These are phyloP conservation scores for Aphanomyces stellatus DNA, from an alignment of 352 stramenopile genomes.

Conservation along the genomic window DNA sequence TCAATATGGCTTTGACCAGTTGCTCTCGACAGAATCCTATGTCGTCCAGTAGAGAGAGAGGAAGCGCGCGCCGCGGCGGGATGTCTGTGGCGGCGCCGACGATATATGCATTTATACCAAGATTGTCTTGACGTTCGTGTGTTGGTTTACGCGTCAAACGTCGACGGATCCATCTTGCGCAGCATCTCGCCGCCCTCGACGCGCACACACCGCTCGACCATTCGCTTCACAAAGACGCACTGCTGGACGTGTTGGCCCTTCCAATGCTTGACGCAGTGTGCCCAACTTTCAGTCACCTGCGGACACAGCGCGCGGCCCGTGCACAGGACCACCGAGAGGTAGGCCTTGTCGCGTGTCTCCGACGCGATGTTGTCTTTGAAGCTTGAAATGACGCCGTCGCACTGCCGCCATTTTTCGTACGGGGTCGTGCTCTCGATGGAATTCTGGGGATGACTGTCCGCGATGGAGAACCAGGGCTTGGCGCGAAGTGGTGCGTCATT, in stretches of 20 bases:
- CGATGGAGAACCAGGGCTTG: background rate
- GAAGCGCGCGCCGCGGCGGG: too few species aligned
- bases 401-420: constrained; percentile 11
- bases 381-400: background rate
- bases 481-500: background rate
- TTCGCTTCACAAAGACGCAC: constrained; percentile 40
- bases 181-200: constrained; percentile 55
- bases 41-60: constrained; percentile 70
- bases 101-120: constrained; percentile 2
- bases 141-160: constrained; percentile 58
- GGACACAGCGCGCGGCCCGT: constrained; percentile 4
- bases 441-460: too few species aligned
- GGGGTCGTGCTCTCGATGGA: background rate
- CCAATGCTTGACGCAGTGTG: constrained; percentile 11
- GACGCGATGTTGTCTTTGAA: background rate
- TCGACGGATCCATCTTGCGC: constrained; percentile 37
- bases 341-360: background rate
- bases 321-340: background rate
- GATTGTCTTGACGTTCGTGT: constrained; percentile 13
- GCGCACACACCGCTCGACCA: constrained; percentile 71
- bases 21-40: constrained; percentile 81
- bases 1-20: constrained; percentile 78
- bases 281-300: background rate
- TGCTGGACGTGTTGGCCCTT: constrained; percentile 5
- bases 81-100: too few species aligned